Evolutionary conservation across 768 basidiomycete genomes (phyloP).

Genomic region (Rhizopogon rudus): DNA sequence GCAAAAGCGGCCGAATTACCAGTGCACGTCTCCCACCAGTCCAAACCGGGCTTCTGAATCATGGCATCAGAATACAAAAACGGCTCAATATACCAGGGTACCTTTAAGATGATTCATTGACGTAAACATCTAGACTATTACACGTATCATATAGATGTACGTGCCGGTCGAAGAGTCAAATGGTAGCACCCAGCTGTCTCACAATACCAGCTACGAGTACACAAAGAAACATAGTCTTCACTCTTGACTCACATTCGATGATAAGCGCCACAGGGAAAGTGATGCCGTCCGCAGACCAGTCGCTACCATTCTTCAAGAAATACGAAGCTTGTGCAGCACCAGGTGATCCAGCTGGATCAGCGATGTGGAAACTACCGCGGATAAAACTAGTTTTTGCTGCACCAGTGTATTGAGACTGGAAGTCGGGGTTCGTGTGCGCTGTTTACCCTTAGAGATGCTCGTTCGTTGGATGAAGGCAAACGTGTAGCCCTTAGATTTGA

Average conservation of each 20-base stretch:
- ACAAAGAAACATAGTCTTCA: background rate
- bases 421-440: too few species aligned
- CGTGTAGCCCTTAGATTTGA: slow-evolving; percentile 41
- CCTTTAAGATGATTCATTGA: background rate
- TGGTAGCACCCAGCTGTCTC: slow-evolving; percentile 47
- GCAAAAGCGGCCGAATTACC: slow-evolving; percentile 29
- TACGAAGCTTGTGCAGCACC: too few species aligned
- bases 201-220: background rate
- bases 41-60: slow-evolving; percentile 14
- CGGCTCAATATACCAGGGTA: slow-evolving; percentile 3
- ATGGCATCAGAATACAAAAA: background rate
- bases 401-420: too few species aligned
- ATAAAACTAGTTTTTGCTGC: too few species aligned
- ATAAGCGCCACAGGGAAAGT: slow-evolving; percentile 35
- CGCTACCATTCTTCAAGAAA: slow-evolving; percentile 32
- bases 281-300: slow-evolving; percentile 31
- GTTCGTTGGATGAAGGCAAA: too few species aligned
- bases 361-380: too few species aligned
- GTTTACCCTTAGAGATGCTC: too few species aligned
- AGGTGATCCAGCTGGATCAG: too few species aligned
- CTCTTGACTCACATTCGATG: slow-evolving; percentile 31
- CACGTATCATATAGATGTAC: slow-evolving; percentile 18
- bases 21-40: slow-evolving; percentile 36
- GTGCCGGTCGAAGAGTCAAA: slow-evolving; percentile 37
- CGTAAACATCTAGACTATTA: too few species aligned